Evolutionary conservation across 2,329 filamentous ascomycete genomes (phyloP), one percentile per base, ranked within the genome.

Genomic region (Metarhizium brunneum): DNA sequence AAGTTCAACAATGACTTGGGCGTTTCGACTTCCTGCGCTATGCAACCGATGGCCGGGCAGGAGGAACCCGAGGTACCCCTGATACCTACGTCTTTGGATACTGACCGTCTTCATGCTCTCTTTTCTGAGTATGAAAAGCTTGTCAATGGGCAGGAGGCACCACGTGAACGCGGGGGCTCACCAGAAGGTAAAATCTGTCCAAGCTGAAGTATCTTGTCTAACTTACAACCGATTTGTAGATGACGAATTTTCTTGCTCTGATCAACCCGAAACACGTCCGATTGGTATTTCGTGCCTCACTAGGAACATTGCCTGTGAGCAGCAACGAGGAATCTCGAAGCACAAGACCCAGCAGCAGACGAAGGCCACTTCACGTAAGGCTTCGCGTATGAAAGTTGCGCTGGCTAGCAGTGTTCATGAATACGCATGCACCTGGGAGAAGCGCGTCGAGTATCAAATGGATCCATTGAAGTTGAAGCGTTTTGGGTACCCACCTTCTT

Each of bases 51-150:
- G 8, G 50, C 40, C 35, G 16, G 20, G 50, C 50, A 45, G 50
- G 25, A 52, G 25, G 50, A 52, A 30, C 50, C 50, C n/a, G 38
- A 52, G 29, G 43, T 20, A 35, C 10, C 29, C 32, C 51, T n/a
- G 13, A 25, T 53, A 53, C 25, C 42, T 11, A 53, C 42, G 16
- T 30, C 42, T 53, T 25, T 25, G 48, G 48, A 50, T 32, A 20
- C 30, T 38, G 32, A 50, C 30, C 48, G 48, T 38, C 48, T 50
- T 50, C 35, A 50, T n/a, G 48, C 48, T 50, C 48, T 50, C 48
- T 50, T 50, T 50, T 50, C 48, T 25, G 35, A 50, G 32, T 50
- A 50, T 50, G 48, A 50, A 50, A 38, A 50, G 48, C 48, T 38
- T 38, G 48, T 50, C 48, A 50, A 50, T 53, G 20, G 51, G 13